Conservation (phyloP, 2,329 filamentous ascomycete genomes). For the Bipolaris oryzae region DNA sequence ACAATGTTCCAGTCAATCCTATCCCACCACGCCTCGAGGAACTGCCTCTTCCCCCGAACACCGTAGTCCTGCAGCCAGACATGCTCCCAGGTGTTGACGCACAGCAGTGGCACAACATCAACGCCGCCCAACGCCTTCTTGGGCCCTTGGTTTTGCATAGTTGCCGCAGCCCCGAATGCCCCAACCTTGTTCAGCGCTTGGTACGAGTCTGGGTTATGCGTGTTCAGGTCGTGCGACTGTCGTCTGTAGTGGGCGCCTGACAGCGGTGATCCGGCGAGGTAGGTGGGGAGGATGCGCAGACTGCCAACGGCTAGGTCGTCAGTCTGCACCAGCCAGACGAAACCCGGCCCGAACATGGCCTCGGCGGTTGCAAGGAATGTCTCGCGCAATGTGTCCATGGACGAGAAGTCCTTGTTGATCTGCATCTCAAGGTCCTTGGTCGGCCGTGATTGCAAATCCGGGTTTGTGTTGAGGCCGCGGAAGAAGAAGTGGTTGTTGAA, state of each 20-base stretch:
- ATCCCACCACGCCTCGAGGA: conserved; percentile 84
- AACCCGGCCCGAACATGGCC: conserved; percentile 95
- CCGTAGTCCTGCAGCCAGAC: conserved; percentile 86
- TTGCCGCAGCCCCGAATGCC: conserved; percentile 44
- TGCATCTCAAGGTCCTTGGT: conserved; percentile 61
- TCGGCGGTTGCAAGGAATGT: conserved; percentile 82
- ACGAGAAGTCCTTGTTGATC: conserved; percentile 77
- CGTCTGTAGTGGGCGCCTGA: conserved; percentile 81
- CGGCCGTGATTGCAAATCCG: conserved; percentile 33
- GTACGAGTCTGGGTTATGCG: conserved; percentile 47
- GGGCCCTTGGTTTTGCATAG: conserved; percentile 30
- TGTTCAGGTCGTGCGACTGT: conserved; percentile 73
- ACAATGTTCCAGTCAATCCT: conserved; percentile 84
- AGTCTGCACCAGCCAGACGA: conserved; percentile 84
- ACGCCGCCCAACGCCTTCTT: conserved; percentile 68
- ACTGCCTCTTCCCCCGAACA: conserved; percentile 74
- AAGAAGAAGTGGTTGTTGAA: conserved; percentile 93
- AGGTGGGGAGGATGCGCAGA: conserved; percentile 79
- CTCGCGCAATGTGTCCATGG: conserved; percentile 77
- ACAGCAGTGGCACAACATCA: conserved; percentile 77
- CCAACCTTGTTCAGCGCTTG: conserved; percentile 48
- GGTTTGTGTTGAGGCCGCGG: conserved; percentile 55
- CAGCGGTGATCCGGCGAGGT: conserved; percentile 89
- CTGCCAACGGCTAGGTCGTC: conserved; percentile 54
- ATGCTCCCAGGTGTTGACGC: conserved; percentile 96